phyloP scores from a whole-genome alignment of 2,329 filamentous ascomycete species.

The Alternaria sp. region DNA sequence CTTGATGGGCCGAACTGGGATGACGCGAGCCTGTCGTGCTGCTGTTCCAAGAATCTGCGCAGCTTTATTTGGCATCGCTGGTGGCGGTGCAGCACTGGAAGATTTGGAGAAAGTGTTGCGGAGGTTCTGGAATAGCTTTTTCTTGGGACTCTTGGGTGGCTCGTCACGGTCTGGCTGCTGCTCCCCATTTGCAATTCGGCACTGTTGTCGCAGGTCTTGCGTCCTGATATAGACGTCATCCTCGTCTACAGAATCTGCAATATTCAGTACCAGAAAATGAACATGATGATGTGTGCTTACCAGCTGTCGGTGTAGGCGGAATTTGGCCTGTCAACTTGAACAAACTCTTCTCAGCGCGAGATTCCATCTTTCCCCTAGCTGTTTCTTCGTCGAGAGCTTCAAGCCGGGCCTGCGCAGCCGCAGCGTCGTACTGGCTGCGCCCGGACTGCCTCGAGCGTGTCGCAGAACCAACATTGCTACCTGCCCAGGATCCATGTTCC shows the following conservation, averaged over 20 bases:
- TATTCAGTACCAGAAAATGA: neutral
- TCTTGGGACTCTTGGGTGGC: conserved; percentile 51
- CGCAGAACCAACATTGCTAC: conserved; percentile 30
- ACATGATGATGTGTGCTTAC: conserved; percentile 18
- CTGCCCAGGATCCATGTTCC: conserved; percentile 20
- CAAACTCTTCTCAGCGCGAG: conserved; percentile 47
- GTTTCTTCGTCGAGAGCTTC: conserved; percentile 45
- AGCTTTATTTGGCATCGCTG: conserved; percentile 37
- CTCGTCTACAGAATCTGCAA: conserved; percentile 12
- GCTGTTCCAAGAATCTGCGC: conserved; percentile 48
- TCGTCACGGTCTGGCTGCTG: conserved; percentile 20
- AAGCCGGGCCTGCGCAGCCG: conserved; percentile 22
- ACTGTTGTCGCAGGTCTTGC: conserved; percentile 33
- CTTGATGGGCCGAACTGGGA: conserved; percentile 28
- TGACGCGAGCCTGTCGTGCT: conserved; percentile 24
- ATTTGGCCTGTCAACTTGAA: conserved; percentile 47
- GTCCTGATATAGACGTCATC: conserved; percentile 28
- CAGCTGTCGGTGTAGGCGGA: conserved; percentile 32
- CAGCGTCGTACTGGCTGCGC: conserved; percentile 26
- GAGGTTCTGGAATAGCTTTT: conserved; percentile 50
- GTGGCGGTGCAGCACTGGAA: conserved; percentile 7
- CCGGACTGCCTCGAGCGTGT: conserved; percentile 36
- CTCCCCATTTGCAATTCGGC: conserved; percentile 25
- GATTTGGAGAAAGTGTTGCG: conserved; percentile 38
- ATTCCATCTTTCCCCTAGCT: conserved; percentile 52